phyloP scores from a whole-genome alignment of 495 filamentous ascomycete genomes.

The Usnea hakonensis region DNA sequence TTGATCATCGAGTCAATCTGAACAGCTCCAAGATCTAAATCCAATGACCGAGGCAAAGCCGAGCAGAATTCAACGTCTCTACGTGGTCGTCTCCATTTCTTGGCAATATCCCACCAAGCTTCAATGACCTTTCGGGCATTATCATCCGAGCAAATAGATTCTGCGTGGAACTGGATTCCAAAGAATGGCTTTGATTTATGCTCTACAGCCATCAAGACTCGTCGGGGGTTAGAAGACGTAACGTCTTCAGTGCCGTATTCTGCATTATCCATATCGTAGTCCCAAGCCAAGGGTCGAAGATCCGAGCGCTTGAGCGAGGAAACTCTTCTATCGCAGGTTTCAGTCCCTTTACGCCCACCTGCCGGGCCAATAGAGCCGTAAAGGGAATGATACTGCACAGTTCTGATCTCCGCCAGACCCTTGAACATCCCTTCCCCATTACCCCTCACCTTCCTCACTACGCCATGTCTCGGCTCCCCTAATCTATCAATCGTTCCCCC shows the following conservation, averaged over 20 bases:
- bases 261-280: conserved; percentile 20
- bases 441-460: conserved; percentile 58
- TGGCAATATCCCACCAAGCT: conserved; percentile 66
- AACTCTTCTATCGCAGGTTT: neutral
- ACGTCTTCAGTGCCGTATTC: neutral
- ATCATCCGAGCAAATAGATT: conserved; percentile 79
- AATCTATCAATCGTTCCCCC: conserved; percentile 59
- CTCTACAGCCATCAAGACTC: conserved; percentile 70
- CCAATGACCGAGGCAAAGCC: neutral
- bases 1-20: neutral
- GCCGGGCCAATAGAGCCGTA: conserved; percentile 53
- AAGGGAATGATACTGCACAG: conserved; percentile 84
- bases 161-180: conserved; percentile 91
- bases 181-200: conserved; percentile 72
- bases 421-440: conserved; percentile 43
- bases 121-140: conserved; percentile 57
- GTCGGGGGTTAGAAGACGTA: neutral
- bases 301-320: conserved; percentile 22
- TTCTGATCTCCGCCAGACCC: conserved; percentile 49
- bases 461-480: conserved; percentile 67
- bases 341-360: conserved; percentile 2
- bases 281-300: conserved; percentile 62
- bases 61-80: neutral
- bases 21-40: neutral
- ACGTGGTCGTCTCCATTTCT: conserved; percentile 28